phyloP scores from a whole-genome alignment of 1,284 basidiomycete genomes.

The Sporisorium graminicola region DNA sequence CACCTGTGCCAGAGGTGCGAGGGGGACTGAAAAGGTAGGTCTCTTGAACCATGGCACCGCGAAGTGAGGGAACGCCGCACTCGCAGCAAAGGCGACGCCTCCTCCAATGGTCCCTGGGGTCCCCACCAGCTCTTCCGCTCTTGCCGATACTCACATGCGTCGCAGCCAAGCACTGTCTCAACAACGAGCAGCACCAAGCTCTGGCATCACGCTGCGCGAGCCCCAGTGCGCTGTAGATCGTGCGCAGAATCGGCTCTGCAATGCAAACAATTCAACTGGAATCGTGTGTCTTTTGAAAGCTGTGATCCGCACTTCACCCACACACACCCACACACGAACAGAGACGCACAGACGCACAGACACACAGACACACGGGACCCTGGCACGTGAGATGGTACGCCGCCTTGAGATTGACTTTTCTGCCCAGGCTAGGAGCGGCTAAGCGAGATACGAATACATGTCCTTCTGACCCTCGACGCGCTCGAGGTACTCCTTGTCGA shows the following conservation, averaged over 20 bases:
- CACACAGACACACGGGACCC: not conserved
- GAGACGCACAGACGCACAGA: too few relatives aligned
- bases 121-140: too few relatives aligned
- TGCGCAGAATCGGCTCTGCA: not conserved
- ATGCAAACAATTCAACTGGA: not conserved
- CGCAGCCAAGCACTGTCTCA: too few relatives aligned
- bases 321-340: not conserved
- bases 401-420: not conserved
- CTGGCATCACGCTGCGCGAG: not conserved
- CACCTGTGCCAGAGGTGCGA: too few relatives aligned
- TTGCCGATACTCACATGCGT: too few relatives aligned
- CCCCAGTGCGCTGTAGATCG: not conserved
- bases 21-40: not conserved
- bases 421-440: not conserved
- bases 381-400: not conserved
- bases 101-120: not conserved
- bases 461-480: conserved; percentile 79
- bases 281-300: not conserved
- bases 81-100: not conserved
- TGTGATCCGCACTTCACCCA: not conserved
- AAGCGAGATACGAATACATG: conserved; percentile 61
- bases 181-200: too few relatives aligned
- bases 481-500: conserved; percentile 98
- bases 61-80: not conserved
- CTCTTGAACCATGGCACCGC: too few relatives aligned